phyloP scores from a whole-genome alignment of 2,329 filamentous ascomycete species.

The Cercospora sojina region DNA sequence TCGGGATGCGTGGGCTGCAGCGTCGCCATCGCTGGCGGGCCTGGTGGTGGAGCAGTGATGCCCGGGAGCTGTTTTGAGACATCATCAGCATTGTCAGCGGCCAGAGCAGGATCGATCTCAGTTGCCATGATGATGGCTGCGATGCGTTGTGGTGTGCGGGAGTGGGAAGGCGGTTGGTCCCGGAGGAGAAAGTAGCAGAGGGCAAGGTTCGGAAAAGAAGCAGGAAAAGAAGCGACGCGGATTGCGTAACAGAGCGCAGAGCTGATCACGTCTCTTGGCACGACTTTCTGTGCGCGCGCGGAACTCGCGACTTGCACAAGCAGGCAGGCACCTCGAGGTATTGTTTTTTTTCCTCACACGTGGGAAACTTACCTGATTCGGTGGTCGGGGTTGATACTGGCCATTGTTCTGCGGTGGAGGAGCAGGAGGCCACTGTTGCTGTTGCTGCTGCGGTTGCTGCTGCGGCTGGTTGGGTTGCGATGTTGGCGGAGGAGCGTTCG shows the following conservation, averaged over 20 bases:
- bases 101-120: conserved; percentile 37
- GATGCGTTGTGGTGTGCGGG: conserved; percentile 3
- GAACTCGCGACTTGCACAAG: background rate
- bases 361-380: conserved; percentile 34
- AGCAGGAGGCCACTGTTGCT: conserved; percentile 29
- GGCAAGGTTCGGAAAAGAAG: conserved; percentile 24
- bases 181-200: conserved; percentile 9
- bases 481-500: conserved; percentile 23
- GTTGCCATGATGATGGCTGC: conserved; percentile 26
- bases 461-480: conserved; percentile 26
- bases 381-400: conserved; percentile 35
- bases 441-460: conserved; percentile 19
- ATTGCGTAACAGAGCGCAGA: conserved; percentile 30
- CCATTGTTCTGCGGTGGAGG: conserved; percentile 38
- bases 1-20: conserved; percentile 48
- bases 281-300: conserved; percentile 14
- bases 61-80: conserved; percentile 37
- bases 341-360: conserved; percentile 7
- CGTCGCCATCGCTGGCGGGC: conserved; percentile 41
- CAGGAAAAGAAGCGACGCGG: conserved; percentile 25
- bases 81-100: conserved; percentile 27
- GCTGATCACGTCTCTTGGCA: conserved; percentile 33
- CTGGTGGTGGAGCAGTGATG: conserved; percentile 32
- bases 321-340: background rate
- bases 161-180: conserved; percentile 13